phyloP scores from a whole-genome alignment of 1,284 basidiomycete genomes.

The Heterobasidion irregulare region DNA sequence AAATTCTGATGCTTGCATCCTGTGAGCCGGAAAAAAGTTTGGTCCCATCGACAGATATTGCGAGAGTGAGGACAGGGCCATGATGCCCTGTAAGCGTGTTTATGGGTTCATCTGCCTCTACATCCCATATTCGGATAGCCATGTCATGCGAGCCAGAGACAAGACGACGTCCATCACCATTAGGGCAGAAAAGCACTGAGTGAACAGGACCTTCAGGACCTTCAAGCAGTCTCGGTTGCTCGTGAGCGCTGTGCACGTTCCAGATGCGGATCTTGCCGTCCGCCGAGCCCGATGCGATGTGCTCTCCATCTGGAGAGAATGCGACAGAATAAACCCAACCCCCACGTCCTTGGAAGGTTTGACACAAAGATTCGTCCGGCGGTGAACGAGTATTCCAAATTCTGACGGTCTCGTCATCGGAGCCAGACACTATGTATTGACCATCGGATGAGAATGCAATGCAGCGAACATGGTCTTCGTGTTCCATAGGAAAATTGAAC shows the following conservation, averaged over 20 bases:
- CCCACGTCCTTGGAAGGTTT: neutral
- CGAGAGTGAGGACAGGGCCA: neutral
- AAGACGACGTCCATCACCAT: neutral
- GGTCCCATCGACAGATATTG: neutral
- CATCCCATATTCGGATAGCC: conserved; percentile 1
- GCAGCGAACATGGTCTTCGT: neutral
- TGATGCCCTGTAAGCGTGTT: neutral
- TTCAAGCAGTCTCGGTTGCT: neutral
- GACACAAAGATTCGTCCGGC: neutral
- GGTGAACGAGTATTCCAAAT: neutral
- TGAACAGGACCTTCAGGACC: neutral
- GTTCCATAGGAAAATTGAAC: neutral
- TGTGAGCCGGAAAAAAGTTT: neutral
- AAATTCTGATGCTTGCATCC: neutral
- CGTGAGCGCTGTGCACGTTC: neutral
- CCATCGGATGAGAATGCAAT: neutral
- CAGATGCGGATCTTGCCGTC: neutral
- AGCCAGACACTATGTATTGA: neutral
- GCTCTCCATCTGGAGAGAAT: neutral
- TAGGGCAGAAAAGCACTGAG: neutral
- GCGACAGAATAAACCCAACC: neutral
- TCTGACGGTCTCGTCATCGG: neutral
- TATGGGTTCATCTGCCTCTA: neutral
- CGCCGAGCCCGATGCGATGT: neutral
- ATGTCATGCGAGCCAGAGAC: neutral